Evolutionary conservation across 768 basidiomycete genomes (phyloP).

Genomic region (Leccinum subgranulosum): DNA sequence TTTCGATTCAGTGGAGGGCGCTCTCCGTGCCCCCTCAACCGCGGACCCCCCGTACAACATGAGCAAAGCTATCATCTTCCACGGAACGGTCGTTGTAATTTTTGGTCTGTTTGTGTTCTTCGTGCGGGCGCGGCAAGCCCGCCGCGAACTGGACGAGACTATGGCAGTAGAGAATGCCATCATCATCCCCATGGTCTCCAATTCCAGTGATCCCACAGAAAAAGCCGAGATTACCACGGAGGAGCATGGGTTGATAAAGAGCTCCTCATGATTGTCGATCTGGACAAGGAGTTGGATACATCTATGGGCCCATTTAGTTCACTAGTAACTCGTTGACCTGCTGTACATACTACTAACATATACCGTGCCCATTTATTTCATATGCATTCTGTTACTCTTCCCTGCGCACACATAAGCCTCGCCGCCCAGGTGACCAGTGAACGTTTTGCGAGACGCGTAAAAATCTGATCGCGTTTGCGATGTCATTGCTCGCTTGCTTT

Average conservation of each 20-base stretch:
- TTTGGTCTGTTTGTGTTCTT: conserved; percentile 45
- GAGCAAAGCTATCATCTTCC: conserved; percentile 64
- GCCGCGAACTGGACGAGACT: conserved; percentile 60
- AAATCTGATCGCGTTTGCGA: too few species aligned
- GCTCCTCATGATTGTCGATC: background rate
- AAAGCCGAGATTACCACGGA: background rate
- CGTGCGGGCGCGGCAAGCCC: conserved; percentile 56
- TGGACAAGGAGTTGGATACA: background rate
- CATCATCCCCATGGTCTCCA: background rate
- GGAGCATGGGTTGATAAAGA: background rate
- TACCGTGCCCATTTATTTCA: background rate
- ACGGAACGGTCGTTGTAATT: conserved; percentile 47
- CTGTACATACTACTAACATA: background rate
- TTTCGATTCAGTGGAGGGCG: conserved; percentile 50
- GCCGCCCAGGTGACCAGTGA: background rate
- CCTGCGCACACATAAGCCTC: background rate
- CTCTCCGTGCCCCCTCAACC: conserved; percentile 57
- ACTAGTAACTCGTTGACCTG: background rate
- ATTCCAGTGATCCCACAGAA: background rate
- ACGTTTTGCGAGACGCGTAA: too few species aligned
- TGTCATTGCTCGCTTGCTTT: conserved; percentile 28
- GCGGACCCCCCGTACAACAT: conserved; percentile 75
- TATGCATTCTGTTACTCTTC: background rate
- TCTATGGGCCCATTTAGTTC: background rate
- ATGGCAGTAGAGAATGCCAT: conserved; percentile 28